Base-by-base conservation (phyloP, 1,284 basidiomycete genomes). In the Trichosporon sp. region DNA sequence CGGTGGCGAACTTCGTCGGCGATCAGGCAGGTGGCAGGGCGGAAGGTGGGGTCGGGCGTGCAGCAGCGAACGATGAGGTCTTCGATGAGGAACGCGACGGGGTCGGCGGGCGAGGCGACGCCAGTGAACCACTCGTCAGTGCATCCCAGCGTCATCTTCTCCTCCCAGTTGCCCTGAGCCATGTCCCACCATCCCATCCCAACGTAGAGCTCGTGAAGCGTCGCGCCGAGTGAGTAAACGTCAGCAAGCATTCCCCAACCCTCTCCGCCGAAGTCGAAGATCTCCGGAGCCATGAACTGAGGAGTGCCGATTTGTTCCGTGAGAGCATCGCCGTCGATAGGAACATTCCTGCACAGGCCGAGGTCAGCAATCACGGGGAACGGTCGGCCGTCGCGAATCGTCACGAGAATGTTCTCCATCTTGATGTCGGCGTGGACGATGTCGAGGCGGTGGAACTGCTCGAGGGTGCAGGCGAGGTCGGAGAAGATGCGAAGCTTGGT, bases 361-460 rank as follows among this genome's bases (percentile, higher is more conserved):
- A 54, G 51, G 51, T 54, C 51, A 54, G 51, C 51, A 19, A 54
- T 10, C 2, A 54, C 16, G 5, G 51, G 51, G 51, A 54, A 54
- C 2, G n/a, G 3, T 26, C 8, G 14, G 16, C 21, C 51, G 19
- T 26, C 51, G 19, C 51, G 51, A 14, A 19, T 5, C 11, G 61
- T 35, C 32, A 63, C 7, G 16, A 63, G 14, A 19, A 63, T 37
- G 31, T 63, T 63, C 31, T 63, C 61, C 7, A 32, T 12, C 31
- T 63, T 63, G 31, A 63, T 37, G 61, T 63, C 61, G 61, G 31
- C 32, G 31, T 63, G 61, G 4, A 37, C 35, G 12, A 63, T 54
- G 51, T 26, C 19, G 51, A 6, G 7, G 19, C 4, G 16, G 51
- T 54, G 51, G 51, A 19, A 6, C 2, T 5, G 14, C 14, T n/a